Evolutionary conservation across 768 basidiomycete species (phyloP), one percentile per base, ranked within the genome.

Genomic region (Trametes punicea): DNA sequence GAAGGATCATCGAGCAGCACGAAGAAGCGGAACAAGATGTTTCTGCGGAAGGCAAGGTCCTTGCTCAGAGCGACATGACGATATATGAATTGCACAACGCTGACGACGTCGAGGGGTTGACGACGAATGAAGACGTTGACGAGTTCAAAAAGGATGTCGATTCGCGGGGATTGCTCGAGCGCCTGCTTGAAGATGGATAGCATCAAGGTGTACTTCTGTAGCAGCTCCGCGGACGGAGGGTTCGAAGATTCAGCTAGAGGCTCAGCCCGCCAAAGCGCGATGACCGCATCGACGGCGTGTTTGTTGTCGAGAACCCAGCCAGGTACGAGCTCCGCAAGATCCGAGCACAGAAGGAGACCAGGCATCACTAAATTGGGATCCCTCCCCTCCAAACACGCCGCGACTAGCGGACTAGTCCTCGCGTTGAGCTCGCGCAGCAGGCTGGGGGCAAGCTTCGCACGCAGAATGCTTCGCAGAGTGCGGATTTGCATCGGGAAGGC

Each of bases 111-210:
- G 69, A 94, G 83, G 4, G 90, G 85, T 9, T 90, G 79, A 57
- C 85, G 81, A 60, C 87, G 85, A 23, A 87, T 84, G 72, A 87
- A 98, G 44, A 93, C 73, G 10, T 84, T 83, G 45, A 91, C 84
- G 33, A 97, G 75, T 54, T 95, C 93, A 69, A 97, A 97, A 9
- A 98, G 73, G 6, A 99, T 74, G 64, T 96, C 91, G 44, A 97
- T 81, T 41, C 92, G 87, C 39, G 85, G 82, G n/a, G 81, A 78
- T 50, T 82, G 78, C 60, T 84, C 76, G 42, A 93, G 75, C 0
- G 83, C 82, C 50, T 82, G 81, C 61, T 85, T 82, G 71, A 98
- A 93, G 57, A 98, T 83, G 5, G 82, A 78, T 36, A 93, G 71
- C 63, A 93, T 78, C 45, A 91, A 70, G 5, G 79, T 75, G 60